Base-by-base conservation (phyloP, 2,329 filamentous ascomycete species). In the Cladosporium sp. region DNA sequence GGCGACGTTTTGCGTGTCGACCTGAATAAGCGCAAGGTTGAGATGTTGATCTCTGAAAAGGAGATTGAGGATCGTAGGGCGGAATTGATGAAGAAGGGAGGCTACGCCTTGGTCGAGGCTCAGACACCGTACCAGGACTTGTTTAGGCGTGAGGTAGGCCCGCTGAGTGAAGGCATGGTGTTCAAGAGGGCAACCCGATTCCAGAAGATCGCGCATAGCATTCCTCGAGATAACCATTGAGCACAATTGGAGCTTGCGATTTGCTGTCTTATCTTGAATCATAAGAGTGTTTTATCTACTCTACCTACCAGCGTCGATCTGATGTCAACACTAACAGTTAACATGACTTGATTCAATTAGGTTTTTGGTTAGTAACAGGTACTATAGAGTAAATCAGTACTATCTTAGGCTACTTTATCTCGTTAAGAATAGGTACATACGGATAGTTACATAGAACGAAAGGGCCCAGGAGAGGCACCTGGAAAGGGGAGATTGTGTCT, bases 1-100 rank as follows among this genome's bases (percentile, higher is more conserved):
- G 79, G 80, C 1, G 80, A 83, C 63, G 66, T 67, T 47, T 62
- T 83, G 19, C 70, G 80, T 3, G 77, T 83, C 5, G 80, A 83
- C 61, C 66, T 83, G 56, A 75, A 66, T 56, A 75, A 76, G 63
- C 72, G 80, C 7, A 72, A 74, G 2, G 79, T 82, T 2, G 75
- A 82, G 54, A 73, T 82, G 44, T 65, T 82, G 44, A 58, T 81
- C 2, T 59, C 71, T 0, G 69, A 73, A 0, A 71, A 73, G 20
- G 79, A 80, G 60, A 66, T 82, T 28, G 64, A 65, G 35, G 59
- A 63, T 19, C 70, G 80, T 25, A 68, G 75, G 28, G 64, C 70
- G 25, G 70, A 62, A 35, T 49, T 70, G 58, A 34, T 67, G 55
- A 61, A 59, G 17, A 58, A 59, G 20, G 67, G 67, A 4, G 67